Evolutionary conservation across 306 rosid genomes (phyloP).

Genomic region (Cajanus cajan): DNA sequence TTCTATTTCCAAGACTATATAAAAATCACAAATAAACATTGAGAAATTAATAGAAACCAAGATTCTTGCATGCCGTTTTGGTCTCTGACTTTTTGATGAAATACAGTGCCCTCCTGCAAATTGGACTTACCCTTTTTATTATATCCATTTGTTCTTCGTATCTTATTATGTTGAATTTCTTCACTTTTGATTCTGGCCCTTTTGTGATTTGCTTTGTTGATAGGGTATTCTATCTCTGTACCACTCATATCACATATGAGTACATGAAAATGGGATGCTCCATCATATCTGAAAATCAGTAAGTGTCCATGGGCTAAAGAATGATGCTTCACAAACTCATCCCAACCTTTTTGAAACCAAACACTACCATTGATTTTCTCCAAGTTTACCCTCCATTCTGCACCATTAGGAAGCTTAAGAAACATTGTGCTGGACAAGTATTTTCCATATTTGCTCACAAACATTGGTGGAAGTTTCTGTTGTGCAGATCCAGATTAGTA

Average conservation of each 20-base stretch:
- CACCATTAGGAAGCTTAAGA: slow-evolving; percentile 37
- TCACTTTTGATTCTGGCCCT: not conserved
- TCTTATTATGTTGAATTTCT: not conserved
- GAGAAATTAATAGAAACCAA: not conserved
- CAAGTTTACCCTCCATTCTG: slow-evolving; percentile 36
- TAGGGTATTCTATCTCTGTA: slow-evolving; percentile 26
- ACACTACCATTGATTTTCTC: slow-evolving; percentile 21
- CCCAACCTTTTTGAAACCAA: slow-evolving; percentile 44
- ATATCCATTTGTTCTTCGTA: not conserved
- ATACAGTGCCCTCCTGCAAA: not conserved
- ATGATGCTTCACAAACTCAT: slow-evolving; percentile 30
- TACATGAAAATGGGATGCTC: not conserved
- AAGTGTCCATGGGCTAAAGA: slow-evolving; percentile 25
- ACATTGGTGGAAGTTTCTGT: slow-evolving; percentile 36
- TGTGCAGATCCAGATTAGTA: not conserved
- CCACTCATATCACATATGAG: not conserved
- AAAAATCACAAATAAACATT: not conserved
- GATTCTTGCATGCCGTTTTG: not conserved
- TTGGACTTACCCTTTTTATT: not conserved
- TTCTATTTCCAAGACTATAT: not conserved
- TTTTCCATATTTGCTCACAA: slow-evolving; percentile 32
- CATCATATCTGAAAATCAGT: slow-evolving; percentile 29
- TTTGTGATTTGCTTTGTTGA: not conserved
- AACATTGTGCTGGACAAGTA: slow-evolving; percentile 4
- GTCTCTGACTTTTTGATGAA: not conserved